These are phyloP conservation scores for Porpolomopsis calyptriformis DNA, from an alignment of 768 basidiomycete genomes.

Conservation along the genomic window DNA sequence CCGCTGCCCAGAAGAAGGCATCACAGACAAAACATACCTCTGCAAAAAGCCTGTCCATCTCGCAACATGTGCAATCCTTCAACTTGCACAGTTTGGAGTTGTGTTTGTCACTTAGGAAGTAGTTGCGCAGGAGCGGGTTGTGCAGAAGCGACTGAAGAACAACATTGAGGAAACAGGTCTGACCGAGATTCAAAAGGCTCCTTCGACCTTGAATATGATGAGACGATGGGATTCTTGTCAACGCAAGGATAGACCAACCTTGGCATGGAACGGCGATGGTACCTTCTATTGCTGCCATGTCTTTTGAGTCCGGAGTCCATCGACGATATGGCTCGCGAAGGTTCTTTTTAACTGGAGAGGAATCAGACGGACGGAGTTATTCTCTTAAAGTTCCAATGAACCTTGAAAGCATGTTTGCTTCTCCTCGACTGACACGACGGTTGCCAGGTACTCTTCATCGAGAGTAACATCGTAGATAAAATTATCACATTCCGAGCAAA, in stretches of 20 bases:
- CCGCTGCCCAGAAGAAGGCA: neutral
- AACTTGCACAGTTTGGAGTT: slow-evolving; percentile 59
- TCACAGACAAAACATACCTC: slow-evolving; percentile 37
- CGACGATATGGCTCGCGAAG: slow-evolving; percentile 25
- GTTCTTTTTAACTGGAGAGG: slow-evolving; percentile 25
- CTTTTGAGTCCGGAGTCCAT: slow-evolving; percentile 32
- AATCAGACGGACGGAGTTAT: neutral
- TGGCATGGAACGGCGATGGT: slow-evolving; percentile 56
- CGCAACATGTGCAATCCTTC: slow-evolving; percentile 78
- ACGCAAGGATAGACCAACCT: slow-evolving; percentile 31
- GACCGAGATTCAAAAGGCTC: slow-evolving; percentile 78
- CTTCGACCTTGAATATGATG: slow-evolving; percentile 45
- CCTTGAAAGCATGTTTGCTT: slow-evolving; percentile 50
- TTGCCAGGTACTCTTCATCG: slow-evolving; percentile 33
- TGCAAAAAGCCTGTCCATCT: slow-evolving; percentile 80
- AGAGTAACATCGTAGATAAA: slow-evolving; percentile 54
- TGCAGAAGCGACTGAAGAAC: slow-evolving; percentile 82
- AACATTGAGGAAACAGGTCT: slow-evolving; percentile 91
- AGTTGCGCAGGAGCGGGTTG: slow-evolving; percentile 82
- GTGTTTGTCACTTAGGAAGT: slow-evolving; percentile 87
- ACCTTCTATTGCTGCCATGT: slow-evolving; percentile 36
- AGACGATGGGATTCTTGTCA: neutral
- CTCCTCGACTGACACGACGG: slow-evolving; percentile 48
- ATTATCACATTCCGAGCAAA: slow-evolving; percentile 64
- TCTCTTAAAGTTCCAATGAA: slow-evolving; percentile 15